Evolutionary conservation across 805 yeast species (phyloP), one percentile per base, ranked within the genome.

Genomic region (Candida broadrunensis): DNA sequence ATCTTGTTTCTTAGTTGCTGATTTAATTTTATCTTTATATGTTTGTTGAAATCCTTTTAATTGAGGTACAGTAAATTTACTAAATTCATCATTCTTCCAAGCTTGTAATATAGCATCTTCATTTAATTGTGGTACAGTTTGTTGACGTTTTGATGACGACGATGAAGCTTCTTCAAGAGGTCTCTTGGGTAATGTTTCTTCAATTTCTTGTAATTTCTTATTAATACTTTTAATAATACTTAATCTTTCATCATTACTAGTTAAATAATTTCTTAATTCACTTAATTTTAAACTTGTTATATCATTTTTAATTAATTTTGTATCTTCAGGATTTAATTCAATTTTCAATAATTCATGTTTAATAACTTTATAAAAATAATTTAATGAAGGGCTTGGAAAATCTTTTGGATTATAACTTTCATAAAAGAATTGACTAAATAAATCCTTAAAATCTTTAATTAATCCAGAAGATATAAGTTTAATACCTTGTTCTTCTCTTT

Each of bases 281-380:
- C 21, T 31, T 33, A 56, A 37, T 35, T 48, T 48, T 36, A 41
- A 38, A 9, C 37, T 36, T 3, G 58, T 54, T 2, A 43, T 36
- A 42, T 61, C 67, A 37, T 61, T 54, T 27, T 48, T 47, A 19
- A 32, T 34, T 16, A 51, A 31, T n/a, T 33, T 38, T 21, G 38
- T 46, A 16, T 58, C 56, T 24, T 38, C 41, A 1, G 38, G 40
- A 11, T 45, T 36, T 17, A 54, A 32, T 29, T 50, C 60, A 7
- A 54, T 56, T 50, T 85, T 90, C 36, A 88, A 61, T 14, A 86
- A 70, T 42, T 78, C 76, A 38, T 84, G 83, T 50, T 83, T 82
- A 15, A 88, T 58, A 0, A 81, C 62, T 42, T 77, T 75, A 58
- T 78, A 81, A 52, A 82, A 85, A 70, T 82, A 83, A 45, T 80